Conservation (phyloP, 768 basidiomycete genomes). For the Pleurotus salmoneostramineus region DNA sequence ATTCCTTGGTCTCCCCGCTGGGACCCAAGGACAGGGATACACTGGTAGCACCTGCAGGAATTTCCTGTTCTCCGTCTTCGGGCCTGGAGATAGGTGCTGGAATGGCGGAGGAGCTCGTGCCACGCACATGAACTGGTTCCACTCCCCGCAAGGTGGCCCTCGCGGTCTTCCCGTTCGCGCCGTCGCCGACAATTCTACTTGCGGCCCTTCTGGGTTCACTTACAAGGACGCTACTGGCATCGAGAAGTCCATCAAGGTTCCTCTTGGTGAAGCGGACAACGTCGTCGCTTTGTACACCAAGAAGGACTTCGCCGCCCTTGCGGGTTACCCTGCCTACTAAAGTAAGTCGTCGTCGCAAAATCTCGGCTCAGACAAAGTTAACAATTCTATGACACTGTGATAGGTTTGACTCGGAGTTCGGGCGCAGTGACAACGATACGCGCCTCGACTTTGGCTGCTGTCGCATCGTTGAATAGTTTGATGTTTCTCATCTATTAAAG, state of each 20-base stretch:
- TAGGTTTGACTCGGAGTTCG: background rate
- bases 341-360: background rate
- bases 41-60: background rate
- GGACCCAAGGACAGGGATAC: slow-evolving; percentile 7
- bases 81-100: background rate
- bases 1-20: slow-evolving; percentile 3
- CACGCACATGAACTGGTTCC: slow-evolving; percentile 8
- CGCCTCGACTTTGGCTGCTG: no score
- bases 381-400: background rate
- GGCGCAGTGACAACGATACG: background rate
- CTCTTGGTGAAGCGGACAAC: background rate
- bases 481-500: no score
- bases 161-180: background rate
- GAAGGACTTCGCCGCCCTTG: background rate
- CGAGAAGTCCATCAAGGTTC: background rate
- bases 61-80: slow-evolving; percentile 5
- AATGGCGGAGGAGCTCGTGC: slow-evolving; percentile 5
- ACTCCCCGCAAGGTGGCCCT: background rate
- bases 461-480: no score
- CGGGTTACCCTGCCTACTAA: background rate
- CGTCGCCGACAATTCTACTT: background rate
- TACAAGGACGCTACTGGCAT: background rate
- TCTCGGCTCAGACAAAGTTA: background rate
- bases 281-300: background rate
- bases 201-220: background rate